Percentiles rank a stretch among this genome's conserved stretches.
Conservation (phyloP, 2,329 filamentous ascomycete species). For the Arthrobotrys sinensis region DNA sequence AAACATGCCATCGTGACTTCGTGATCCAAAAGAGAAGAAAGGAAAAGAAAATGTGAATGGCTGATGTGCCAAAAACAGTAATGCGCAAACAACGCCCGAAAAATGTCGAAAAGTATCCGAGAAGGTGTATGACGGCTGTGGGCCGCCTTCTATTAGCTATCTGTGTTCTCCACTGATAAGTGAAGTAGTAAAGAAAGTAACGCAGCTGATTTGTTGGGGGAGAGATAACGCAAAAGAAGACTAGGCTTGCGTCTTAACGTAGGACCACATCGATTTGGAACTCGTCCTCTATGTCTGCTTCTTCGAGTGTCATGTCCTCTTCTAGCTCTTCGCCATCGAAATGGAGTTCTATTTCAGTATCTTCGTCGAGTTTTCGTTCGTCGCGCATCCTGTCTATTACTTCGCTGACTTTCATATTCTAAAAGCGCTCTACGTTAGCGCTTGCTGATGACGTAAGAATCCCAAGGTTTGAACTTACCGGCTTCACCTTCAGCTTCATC, state of each 20-base stretch:
- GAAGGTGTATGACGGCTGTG: constrained; percentile 45
- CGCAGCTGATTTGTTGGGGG: constrained; percentile 38
- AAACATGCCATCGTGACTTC: constrained; percentile 53
- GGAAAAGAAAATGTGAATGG: constrained; percentile 15
- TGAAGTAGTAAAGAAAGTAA: background rate
- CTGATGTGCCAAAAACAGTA: constrained; percentile 7
- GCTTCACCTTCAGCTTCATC: constrained; percentile 51
- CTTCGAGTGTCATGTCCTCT: constrained; percentile 94
- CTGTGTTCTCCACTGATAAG: constrained; percentile 15
- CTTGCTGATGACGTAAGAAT: background rate
- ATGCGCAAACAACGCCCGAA: constrained; percentile 42
- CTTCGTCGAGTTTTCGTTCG: constrained; percentile 44
- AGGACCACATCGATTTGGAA: constrained; percentile 75
- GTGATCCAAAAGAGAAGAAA: constrained; percentile 3
- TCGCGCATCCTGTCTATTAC: constrained; percentile 40
- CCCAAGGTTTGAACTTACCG: constrained; percentile 19
- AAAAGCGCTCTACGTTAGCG: background rate
- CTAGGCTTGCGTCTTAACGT: constrained; percentile 12
- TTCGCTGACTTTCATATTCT: constrained; percentile 54
- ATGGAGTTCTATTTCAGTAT: constrained; percentile 46
- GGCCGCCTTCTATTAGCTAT: constrained; percentile 24
- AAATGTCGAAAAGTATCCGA: constrained; percentile 58
- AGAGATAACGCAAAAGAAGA: constrained; percentile 24
- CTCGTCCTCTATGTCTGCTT: constrained; percentile 88
- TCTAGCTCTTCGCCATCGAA: constrained; percentile 67